Percentiles rank a stretch among this genome's conserved stretches.
Evolutionary conservation across 2,329 filamentous ascomycete genomes (phyloP).

Genomic region (Cyphellophora europaea): DNA sequence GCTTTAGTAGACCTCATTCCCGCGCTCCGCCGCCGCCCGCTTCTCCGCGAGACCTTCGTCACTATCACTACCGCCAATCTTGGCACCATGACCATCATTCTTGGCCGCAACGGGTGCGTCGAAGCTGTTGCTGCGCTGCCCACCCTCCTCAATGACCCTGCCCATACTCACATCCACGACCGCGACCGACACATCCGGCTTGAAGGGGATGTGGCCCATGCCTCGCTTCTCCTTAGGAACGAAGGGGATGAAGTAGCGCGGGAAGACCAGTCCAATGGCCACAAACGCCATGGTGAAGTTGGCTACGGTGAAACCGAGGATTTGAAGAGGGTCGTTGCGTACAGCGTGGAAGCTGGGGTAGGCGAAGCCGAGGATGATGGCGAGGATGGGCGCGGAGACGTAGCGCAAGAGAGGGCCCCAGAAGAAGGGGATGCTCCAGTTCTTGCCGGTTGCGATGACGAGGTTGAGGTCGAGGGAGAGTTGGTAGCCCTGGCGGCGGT

Average conservation of each 20-base stretch:
- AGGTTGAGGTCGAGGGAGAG: slow-evolving; percentile 46
- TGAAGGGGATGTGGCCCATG: slow-evolving; percentile 30
- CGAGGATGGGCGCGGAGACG: slow-evolving; percentile 39
- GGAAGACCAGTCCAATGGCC: slow-evolving; percentile 40
- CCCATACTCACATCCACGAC: too few relatives aligned
- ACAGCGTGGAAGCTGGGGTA: slow-evolving; percentile 41
- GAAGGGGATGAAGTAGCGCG: slow-evolving; percentile 45
- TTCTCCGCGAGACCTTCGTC: slow-evolving; percentile 50
- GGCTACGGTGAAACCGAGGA: slow-evolving; percentile 40
- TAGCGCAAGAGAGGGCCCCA: slow-evolving; percentile 44
- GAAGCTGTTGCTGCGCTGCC: slow-evolving; percentile 48
- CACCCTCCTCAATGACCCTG: slow-evolving; percentile 51
- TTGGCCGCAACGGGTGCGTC: slow-evolving; percentile 48
- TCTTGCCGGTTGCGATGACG: slow-evolving; percentile 44
- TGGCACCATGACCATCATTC: slow-evolving; percentile 47
- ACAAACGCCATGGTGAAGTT: slow-evolving; percentile 40
- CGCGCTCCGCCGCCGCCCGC: slow-evolving; percentile 44
- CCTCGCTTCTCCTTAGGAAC: slow-evolving; percentile 37
- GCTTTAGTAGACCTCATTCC: slow-evolving; percentile 56
- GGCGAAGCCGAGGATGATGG: slow-evolving; percentile 44
- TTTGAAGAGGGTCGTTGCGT: slow-evolving; percentile 41
- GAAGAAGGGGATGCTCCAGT: slow-evolving; percentile 47
- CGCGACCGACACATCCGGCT: slow-evolving; percentile 1
- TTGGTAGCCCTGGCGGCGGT: slow-evolving; percentile 43
- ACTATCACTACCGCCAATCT: slow-evolving; percentile 53